These are phyloP conservation scores for Millerago galiae DNA, from an alignment of 805 yeast species.

Conservation along the genomic window DNA sequence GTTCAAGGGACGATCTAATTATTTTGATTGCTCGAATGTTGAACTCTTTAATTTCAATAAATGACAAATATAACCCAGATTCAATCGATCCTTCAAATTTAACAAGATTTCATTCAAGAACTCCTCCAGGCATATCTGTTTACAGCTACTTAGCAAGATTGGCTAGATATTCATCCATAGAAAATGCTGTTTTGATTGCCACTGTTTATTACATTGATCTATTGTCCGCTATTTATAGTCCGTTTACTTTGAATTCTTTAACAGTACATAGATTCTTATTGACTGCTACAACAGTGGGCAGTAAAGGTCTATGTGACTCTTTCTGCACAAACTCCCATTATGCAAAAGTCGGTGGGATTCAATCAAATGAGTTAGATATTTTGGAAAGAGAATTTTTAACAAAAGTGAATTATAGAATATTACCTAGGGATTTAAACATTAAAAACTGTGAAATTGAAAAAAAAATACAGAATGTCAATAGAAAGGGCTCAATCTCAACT, in stretches of 20 bases:
- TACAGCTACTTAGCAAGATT: slow-evolving; percentile 70
- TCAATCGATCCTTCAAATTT: slow-evolving; percentile 35
- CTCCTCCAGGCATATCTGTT: slow-evolving; percentile 84
- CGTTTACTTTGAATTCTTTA: slow-evolving; percentile 79
- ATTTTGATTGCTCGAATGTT: slow-evolving; percentile 75
- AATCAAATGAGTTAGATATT: slow-evolving; percentile 73
- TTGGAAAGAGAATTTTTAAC: slow-evolving; percentile 82
- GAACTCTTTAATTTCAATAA: slow-evolving; percentile 62
- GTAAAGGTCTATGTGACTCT: slow-evolving; percentile 88
- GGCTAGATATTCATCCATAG: slow-evolving; percentile 78
- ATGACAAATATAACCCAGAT: slow-evolving; percentile 45
- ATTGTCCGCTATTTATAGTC: slow-evolving; percentile 67
- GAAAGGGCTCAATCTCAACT: slow-evolving; percentile 16
- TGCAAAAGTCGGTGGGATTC: slow-evolving; percentile 94
- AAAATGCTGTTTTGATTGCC: slow-evolving; percentile 73
- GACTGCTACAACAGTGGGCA: slow-evolving; percentile 86
- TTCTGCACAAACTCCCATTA: slow-evolving; percentile 92
- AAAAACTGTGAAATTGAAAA: slow-evolving; percentile 32
- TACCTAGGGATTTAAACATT: slow-evolving; percentile 44
- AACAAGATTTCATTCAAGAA: slow-evolving; percentile 89
- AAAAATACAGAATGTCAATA: slow-evolving; percentile 6
- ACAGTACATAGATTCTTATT: slow-evolving; percentile 89
- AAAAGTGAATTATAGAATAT: slow-evolving; percentile 71
- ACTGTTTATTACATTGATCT: slow-evolving; percentile 89
- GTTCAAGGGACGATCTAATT: slow-evolving; percentile 66